Percentiles rank a stretch among this genome's conserved stretches.
phyloP scores from a whole-genome alignment of 192 early-diverging fungal species.

The Physocladia obscura region DNA sequence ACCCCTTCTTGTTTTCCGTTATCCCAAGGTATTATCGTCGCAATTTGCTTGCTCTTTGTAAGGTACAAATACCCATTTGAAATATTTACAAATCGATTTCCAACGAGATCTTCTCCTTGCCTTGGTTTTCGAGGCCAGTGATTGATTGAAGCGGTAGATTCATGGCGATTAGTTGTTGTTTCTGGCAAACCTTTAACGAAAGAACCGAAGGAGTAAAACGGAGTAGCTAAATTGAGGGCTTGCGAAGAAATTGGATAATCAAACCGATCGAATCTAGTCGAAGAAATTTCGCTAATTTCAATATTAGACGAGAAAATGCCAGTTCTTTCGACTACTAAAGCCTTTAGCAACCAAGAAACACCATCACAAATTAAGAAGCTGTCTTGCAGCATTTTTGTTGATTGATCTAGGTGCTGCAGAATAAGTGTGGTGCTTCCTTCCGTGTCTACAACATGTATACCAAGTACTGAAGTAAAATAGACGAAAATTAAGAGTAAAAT shows the following conservation, averaged over 20 bases:
- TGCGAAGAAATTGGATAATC: conserved; percentile 13
- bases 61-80: neutral
- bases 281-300: neutral
- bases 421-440: too few species aligned
- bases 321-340: too few species aligned
- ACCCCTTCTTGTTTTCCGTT: conserved; percentile 15
- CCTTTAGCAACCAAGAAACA: too few species aligned
- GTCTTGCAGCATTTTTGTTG: too few species aligned
- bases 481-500: too few species aligned
- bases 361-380: too few species aligned
- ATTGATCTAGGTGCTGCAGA: too few species aligned
- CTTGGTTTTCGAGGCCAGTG: neutral
- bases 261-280: conserved; percentile 14
- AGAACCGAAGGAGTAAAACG: neutral
- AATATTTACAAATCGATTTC: neutral
- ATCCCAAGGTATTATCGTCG: conserved; percentile 4
- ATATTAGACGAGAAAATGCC: too few species aligned
- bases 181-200: conserved; percentile 1
- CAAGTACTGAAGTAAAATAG: too few species aligned
- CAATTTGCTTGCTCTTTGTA: conserved; percentile 16
- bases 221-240: neutral
- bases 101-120: too few species aligned
- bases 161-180: neutral
- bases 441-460: too few species aligned
- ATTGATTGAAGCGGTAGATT: neutral